phyloP scores from a whole-genome alignment of 208 protist species.

The Wallacemonas collosoma region DNA sequence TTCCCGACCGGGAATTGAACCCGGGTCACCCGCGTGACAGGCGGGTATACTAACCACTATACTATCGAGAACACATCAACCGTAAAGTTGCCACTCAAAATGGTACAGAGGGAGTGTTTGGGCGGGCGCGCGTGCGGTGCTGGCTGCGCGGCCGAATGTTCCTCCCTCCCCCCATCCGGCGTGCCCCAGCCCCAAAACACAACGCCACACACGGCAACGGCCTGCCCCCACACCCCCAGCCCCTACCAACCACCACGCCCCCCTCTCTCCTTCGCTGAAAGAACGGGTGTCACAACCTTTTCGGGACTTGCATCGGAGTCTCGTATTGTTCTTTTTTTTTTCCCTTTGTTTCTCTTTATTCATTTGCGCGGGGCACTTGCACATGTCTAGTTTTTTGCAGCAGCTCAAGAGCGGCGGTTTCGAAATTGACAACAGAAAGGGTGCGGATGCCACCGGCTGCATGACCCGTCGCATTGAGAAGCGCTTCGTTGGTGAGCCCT shows the following conservation, averaged over 20 bases:
- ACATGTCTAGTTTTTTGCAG: slow-evolving; percentile 70
- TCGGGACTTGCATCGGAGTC: no score
- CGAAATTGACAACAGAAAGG: slow-evolving; percentile 58
- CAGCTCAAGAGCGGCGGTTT: slow-evolving; percentile 56
- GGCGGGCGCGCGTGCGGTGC: no score
- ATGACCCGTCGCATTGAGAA: slow-evolving; percentile 63
- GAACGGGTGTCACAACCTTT: no score
- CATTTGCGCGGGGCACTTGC: neutral
- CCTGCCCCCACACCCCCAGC: no score
- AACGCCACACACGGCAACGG: no score
- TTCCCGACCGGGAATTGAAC: slow-evolving; percentile 28
- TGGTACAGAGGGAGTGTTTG: neutral
- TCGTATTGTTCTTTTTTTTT: neutral
- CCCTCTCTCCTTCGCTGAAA: no score
- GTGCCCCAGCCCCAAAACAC: no score
- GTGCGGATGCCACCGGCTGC: slow-evolving; percentile 56
- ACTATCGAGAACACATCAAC: slow-evolving; percentile 26
- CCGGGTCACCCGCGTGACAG: slow-evolving; percentile 19
- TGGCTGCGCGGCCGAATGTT: no score
- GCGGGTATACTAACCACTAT: slow-evolving; percentile 24
- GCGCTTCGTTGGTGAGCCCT: slow-evolving; percentile 44
- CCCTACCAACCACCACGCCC: no score
- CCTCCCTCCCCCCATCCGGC: no score
- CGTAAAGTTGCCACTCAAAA: neutral
- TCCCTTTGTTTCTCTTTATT: neutral